Base-by-base conservation (phyloP, 2,329 filamentous ascomycete species). In the Paracorniculantispora psalliotae region DNA sequence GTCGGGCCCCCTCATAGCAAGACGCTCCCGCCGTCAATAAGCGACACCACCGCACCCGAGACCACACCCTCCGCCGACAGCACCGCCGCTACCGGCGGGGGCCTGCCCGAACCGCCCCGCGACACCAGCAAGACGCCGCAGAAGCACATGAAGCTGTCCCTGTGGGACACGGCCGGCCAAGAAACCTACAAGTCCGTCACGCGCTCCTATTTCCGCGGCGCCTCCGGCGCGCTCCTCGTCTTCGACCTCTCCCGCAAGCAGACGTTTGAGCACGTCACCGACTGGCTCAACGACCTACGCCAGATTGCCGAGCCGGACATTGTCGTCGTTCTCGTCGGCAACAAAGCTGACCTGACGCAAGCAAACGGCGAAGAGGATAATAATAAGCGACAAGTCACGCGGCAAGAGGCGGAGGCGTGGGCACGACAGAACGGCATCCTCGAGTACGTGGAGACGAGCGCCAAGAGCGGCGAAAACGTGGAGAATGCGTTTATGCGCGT, bases 171-270 rank as follows among this genome's bases (percentile, higher is more conserved):
- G 1, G 93, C 93, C 17, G 93, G 93, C 26, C 93, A 97, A 73
- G 93, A 97, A 78, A 96, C 92, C 13, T 97, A 97, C 80, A 97
- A 97, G 73, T 93, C 89, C 47, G 94, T 97, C 61, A 97, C 93
- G 9, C 82, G 93, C 57, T 94, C 90, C 62, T 97, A 97, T 77
- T 96, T 96, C 75, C 88, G 92, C 56, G 92, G 92, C 67, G 83
- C 83, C 17, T 83, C 80, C 26, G 83, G 83, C 61, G 83, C 82
- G 48, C 81, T 99, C 15, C 84, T 99, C 26, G 94, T 99, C 62
- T 99, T 97, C 71, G 94, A 99, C 74, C 93, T 99, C 64, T 90
- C 90, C 28, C 84, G 94, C 60, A 86, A 87, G 52, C 81, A 86
- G 54, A 97, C 93, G 8, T 97, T 97, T 70, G 78, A 85, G 62